Evolutionary conservation across 768 basidiomycete genomes (phyloP).

Genomic region (Podaxis sp.): DNA sequence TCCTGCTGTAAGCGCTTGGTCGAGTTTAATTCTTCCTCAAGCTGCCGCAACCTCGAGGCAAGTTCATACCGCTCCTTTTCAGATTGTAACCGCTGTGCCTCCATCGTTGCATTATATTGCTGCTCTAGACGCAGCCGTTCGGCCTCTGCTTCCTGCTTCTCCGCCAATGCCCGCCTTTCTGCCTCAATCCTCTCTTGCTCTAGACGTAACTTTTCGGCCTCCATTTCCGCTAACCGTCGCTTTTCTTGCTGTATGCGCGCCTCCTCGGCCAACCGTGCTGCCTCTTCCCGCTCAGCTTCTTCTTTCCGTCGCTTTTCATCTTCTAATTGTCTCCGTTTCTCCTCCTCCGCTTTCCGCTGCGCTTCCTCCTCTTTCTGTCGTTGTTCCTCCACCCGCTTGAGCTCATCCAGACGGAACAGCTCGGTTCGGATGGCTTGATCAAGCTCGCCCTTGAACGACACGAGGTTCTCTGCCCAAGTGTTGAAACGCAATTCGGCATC

Average conservation of each 20-base stretch:
- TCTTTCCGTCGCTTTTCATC: slow-evolving; percentile 29
- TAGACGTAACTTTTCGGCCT: slow-evolving; percentile 28
- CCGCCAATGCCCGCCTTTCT: slow-evolving; percentile 24
- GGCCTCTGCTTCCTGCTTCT: slow-evolving; percentile 24
- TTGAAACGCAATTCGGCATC: slow-evolving; percentile 49
- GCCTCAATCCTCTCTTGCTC: slow-evolving; percentile 27
- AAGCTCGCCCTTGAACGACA: slow-evolving; percentile 40
- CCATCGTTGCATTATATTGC: slow-evolving; percentile 20
- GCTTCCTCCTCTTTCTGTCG: slow-evolving; percentile 35
- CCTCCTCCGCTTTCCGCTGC: slow-evolving; percentile 35
- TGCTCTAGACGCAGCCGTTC: slow-evolving; percentile 22
- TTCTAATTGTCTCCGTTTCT: slow-evolving; percentile 34
- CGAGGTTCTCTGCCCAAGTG: slow-evolving; percentile 47
- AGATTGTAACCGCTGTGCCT: slow-evolving; percentile 25
- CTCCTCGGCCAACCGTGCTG: slow-evolving; percentile 30
- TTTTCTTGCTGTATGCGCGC: slow-evolving; percentile 29
- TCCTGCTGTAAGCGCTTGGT: slow-evolving; percentile 23
- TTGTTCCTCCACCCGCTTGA: slow-evolving; percentile 34
- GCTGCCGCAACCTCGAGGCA: slow-evolving; percentile 10
- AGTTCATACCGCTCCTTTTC: slow-evolving; percentile 22
- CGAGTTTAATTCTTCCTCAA: slow-evolving; percentile 17
- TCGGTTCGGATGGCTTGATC: slow-evolving; percentile 43
- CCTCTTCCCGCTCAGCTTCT: slow-evolving; percentile 26
- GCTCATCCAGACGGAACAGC: slow-evolving; percentile 36
- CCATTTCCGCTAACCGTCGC: slow-evolving; percentile 22